A percentile compares a stretch with the other conserved stretches of the same genome.
Conservation (phyloP, 2,329 filamentous ascomycete species). For the Apiospora saccharicola region DNA sequence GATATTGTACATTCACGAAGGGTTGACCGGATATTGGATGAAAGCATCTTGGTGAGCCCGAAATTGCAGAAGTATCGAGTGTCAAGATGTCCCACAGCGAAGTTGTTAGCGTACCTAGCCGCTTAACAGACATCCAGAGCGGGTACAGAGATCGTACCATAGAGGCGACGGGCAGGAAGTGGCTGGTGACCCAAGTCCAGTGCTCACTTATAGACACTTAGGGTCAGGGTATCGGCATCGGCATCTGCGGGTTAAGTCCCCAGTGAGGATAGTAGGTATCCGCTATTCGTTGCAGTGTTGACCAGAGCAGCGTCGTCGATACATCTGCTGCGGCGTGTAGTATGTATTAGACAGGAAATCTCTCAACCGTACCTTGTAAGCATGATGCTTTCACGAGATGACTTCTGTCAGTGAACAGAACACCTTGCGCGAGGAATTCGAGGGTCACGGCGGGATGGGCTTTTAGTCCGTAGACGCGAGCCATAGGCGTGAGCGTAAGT, state of each 20-base stretch:
- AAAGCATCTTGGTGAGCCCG: background rate
- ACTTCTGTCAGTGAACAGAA: background rate
- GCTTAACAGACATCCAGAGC: background rate
- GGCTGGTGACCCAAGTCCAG: conserved; percentile 2
- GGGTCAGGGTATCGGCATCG: background rate
- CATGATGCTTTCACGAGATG: background rate
- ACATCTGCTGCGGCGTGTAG: background rate
- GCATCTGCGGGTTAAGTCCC: background rate
- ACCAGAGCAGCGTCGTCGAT: background rate
- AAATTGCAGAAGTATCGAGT: background rate
- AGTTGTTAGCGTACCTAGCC: background rate
- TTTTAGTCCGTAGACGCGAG: background rate
- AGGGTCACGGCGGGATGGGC: background rate
- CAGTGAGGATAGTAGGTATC: background rate
- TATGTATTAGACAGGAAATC: background rate
- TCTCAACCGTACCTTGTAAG: background rate
- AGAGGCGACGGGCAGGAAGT: conserved; percentile 9
- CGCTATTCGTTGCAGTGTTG: background rate
- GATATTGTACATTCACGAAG: background rate
- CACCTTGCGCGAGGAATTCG: background rate
- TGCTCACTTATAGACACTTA: background rate
- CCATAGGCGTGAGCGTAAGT: background rate
- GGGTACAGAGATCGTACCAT: conserved; percentile 19
- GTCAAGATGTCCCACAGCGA: background rate
- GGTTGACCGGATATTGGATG: background rate